Base-by-base conservation (phyloP, 176 grass and related monocot genomes). In the Rhipidocladum racemiflorum region DNA sequence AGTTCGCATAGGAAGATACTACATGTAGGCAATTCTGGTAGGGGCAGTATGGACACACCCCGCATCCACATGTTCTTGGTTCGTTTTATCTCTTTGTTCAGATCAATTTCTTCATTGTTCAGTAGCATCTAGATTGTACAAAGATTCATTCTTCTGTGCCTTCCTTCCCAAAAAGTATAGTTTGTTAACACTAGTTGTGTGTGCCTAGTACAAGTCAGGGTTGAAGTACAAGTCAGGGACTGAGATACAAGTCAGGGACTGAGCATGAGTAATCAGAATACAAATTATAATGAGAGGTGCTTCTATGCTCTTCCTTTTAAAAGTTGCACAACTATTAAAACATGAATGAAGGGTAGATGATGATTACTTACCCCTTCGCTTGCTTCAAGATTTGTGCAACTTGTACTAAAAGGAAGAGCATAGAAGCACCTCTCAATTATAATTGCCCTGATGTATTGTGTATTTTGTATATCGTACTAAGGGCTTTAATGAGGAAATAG, bases 71-170 rank as follows among this genome's bases (percentile, higher is more conserved):
- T 1, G 3, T 7, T 45, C 34, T 53, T 85, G 28, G 15, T 35
- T 81, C 70, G 27, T 76, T 77, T 70, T 38, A 6, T 70, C 1
- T 70, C 63, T 23, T 4, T 81, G 54, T 23, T 70, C 7, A 65
- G 44, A 39, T 70, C 77, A 5, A 21, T 88, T 12, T 28, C 51
- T 81, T 81, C 70, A 17, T 56, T 79, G 12, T 5, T 82, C 11
- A 38, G 30, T n/a, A 38, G 28, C 21, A 3, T 39, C 5, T 87
- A 87, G 78, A 18, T 30, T 20, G 5, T 12, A 43, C 34, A 25
- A 68, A 35, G 5, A 13, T 4, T 1, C 40, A n/a, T 65, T 67
- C 21, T 80, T 28, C 17, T n/a, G 11, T 1, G 24, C 32, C 20
- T 42, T 7, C 10, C 21, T 46, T 44, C 21, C 27, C 4, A 21